Evolutionary conservation across 306 rosid genomes (phyloP).

Genomic region (Gillenia trifoliata): DNA sequence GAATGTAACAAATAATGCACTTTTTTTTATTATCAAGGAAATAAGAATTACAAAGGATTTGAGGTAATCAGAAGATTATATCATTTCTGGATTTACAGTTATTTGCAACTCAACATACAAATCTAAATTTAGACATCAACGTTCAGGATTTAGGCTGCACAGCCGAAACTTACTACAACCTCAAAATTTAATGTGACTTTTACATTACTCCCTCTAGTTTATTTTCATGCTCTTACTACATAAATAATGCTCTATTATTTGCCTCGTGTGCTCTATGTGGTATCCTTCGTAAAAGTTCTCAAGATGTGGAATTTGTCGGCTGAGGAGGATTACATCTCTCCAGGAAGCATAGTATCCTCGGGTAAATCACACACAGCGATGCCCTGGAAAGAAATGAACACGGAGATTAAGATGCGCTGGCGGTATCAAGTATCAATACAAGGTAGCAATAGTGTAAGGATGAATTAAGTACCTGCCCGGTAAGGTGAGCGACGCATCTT

Average conservation of each 20-base stretch:
- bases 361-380: slow-evolving; percentile 88
- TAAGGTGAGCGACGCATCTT: slow-evolving; percentile 94
- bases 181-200: slow-evolving; percentile 19
- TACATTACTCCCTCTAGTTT: not conserved
- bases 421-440: not conserved
- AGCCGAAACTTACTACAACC: slow-evolving; percentile 11
- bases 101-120: slow-evolving; percentile 1
- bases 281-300: not conserved
- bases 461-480: slow-evolving; percentile 68
- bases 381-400: slow-evolving; percentile 40
- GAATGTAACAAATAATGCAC: too few species aligned
- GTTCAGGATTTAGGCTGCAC: not conserved
- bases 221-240: slow-evolving; percentile 13
- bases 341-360: slow-evolving; percentile 96
- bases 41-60: not conserved
- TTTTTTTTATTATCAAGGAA: not conserved
- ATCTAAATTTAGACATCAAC: not conserved
- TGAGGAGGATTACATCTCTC: slow-evolving; percentile 60
- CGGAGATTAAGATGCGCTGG: slow-evolving; percentile 2
- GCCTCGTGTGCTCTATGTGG: slow-evolving; percentile 4
- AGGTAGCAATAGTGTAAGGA: not conserved
- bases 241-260: not conserved
- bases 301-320: not conserved
- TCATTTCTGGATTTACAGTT: not conserved
- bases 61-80: not conserved